Base-by-base conservation (phyloP, 352 stramenopile genomes). In the Aphanomyces stellatus region DNA sequence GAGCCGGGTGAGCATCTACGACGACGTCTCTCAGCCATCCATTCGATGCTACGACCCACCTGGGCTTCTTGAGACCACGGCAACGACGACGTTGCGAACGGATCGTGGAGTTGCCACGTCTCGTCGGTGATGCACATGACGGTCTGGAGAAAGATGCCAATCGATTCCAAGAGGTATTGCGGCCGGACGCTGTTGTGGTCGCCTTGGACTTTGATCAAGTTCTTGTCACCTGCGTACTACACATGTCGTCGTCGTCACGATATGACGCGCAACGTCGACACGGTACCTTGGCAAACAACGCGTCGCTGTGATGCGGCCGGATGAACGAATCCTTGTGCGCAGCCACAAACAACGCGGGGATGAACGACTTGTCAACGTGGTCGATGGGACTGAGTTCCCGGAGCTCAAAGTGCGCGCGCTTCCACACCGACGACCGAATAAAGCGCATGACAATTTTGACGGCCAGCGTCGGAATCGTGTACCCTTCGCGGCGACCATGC, bases 171-270 rank as follows among this genome's bases (percentile, higher is more conserved):
- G 49, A 99, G 81, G 70, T 98, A 99, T 42, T 93, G 86, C 8
- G 96, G 96, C 5, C 97, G 80, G 27, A 91, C 83, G 37, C 79
- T 98, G 76, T 99, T 99, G 79, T 99, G 97, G 75, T 99, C 96
- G 37, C 96, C 96, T 53, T 98, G 86, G 4, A 99, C 96, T 56
- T 98, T 90, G 11, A 99, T 93, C 2, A 99, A 73, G 71, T 99
- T 99, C 73, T 99, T 99, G 78, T 99, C 96, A 15, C 96, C 97
- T 0, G 90, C 96, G 71, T 99, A 99, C 46, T 85, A 72, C 93
- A 78, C 24, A 97, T 78, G 13, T 73, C 78, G 24, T 74, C 56
- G n/a, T n/a, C n/a, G n/a, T n/a, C n/a, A n/a, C n/a, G n/a, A n/a
- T n/a, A 22, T 33, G 19, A 22, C 57, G 25, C 3, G 31, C 11